These are phyloP conservation scores for Juglanconis juglandina DNA, from an alignment of 2,329 filamentous ascomycete species.

Conservation along the genomic window DNA sequence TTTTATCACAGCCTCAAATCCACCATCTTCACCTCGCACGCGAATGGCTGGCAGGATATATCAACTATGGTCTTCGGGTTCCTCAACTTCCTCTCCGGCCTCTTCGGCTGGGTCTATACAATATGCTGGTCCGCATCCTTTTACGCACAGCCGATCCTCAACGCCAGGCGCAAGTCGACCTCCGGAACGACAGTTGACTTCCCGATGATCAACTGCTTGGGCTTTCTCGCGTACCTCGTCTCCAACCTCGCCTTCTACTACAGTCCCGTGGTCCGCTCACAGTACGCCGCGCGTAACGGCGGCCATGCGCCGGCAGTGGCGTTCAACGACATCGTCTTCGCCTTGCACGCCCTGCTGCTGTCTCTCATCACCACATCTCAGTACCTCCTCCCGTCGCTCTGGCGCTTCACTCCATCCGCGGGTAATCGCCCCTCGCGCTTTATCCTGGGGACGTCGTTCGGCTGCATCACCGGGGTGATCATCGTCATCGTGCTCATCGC, in stretches of 20 bases:
- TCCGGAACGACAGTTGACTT: conserved; percentile 85
- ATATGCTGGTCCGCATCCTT: conserved; percentile 82
- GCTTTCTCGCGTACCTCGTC: conserved; percentile 71
- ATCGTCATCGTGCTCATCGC: conserved; percentile 46
- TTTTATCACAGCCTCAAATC: neutral
- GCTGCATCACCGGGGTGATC: conserved; percentile 61
- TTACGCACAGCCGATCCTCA: conserved; percentile 85
- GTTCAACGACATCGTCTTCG: conserved; percentile 88
- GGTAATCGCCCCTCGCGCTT: conserved; percentile 55
- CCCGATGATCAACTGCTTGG: conserved; percentile 67
- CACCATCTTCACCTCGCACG: neutral
- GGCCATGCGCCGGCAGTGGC: conserved; percentile 78
- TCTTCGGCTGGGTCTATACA: conserved; percentile 75
- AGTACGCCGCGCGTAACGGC: conserved; percentile 79
- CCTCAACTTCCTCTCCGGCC: conserved; percentile 48
- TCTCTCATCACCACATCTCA: conserved; percentile 74
- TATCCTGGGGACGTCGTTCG: conserved; percentile 67
- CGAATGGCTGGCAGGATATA: conserved; percentile 1
- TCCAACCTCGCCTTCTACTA: conserved; percentile 76
- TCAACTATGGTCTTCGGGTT: conserved; percentile 27
- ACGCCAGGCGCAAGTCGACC: conserved; percentile 73
- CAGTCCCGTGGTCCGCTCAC: conserved; percentile 69
- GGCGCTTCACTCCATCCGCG: conserved; percentile 66
- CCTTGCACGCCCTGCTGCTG: conserved; percentile 72
- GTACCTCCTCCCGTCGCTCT: conserved; percentile 65